Base-by-base conservation (phyloP, 768 basidiomycete genomes). In the Rhodotorula sphaerocarpa region DNA sequence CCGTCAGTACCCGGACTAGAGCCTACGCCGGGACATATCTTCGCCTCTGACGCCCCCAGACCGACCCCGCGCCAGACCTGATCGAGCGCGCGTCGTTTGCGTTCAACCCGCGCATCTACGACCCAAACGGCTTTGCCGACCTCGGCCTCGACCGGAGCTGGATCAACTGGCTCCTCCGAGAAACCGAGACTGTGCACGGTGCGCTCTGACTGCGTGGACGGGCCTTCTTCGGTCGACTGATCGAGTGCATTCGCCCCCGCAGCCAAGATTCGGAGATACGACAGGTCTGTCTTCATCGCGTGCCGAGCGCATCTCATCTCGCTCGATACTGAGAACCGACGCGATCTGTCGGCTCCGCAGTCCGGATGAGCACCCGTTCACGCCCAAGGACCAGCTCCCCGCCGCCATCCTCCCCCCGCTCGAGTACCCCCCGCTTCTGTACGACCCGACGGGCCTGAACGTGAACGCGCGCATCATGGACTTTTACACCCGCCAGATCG, bases 1-100 rank as follows among this genome's bases (percentile, higher is more conserved):
- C 75, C 72, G 79, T 79, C 44, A 65, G 77, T 39, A 21, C 50
- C 36, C 33, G 12, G 9, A 2, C 23, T 50, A 20, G 23, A 12
- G n/a, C 41, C 36, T 39, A 16, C 36, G 36, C 36, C 10, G 10
- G 36, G 16, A 9, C 36, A 9, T 39, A 39, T 10, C 10, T 16
- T 39, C 10, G 16, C 12, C 44, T 28, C 45, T 9, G 20, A 23
- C 28, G 4, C 34, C 14, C 27, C 31, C 43, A 12, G 25, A 7
- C 7, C 28, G 7, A n/a, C 1, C 44, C 54, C n/a, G 3, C 27
- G n/a, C 12, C 63, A 78, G 85, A 83, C 53, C 81, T 97, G 59
- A 99, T 99, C 72, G 95, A 99, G 75, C 83, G 95, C 23, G 93
- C 92, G 0, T 93, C 97, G 74, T 99, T 96, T 73, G 90, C 90